Evolutionary conservation across 331 rosid species (phyloP), one percentile per base, ranked within the genome.

Genomic region (Quercus lobata): DNA sequence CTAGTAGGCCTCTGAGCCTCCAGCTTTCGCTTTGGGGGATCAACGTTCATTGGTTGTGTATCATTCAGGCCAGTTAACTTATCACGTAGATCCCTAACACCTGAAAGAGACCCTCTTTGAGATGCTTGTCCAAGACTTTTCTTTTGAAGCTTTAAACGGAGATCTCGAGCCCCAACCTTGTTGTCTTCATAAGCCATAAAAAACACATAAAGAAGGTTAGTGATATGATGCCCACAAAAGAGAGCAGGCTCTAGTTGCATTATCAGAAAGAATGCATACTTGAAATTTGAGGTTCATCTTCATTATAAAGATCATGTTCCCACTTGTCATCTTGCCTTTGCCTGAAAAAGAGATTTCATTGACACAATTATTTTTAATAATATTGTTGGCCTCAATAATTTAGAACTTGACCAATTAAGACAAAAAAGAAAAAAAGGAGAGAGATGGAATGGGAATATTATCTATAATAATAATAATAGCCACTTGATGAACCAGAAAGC

Each of bases 231-330:
- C 72, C 86, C 81, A 8, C 81, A 84, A 76, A 86, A 83, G 35
- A 83, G 71, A 69, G 89, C 79, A 87, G 83, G 62, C 65, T 88
- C 79, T 72, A 77, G 81, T 83, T 61, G 86, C 44, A 75, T 66
- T 65, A 81, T 74, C 83, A 82, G 75, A 87, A 79, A 78, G 74
- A 81, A 73, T 71, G 81, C 96, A 78, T 93, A 96, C 99, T 91
- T 85, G 94, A 86, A 83, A 79, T 81, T 72, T 46, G 93, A n/a
- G 88, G 83, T 73, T 81, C 88, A 60, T 81, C 90, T 63, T 79
- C 77, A 29, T 88, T 87, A 79, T 85, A 96, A 57, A 96, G 98
- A 92, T 96, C 99, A 84, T 96, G 99, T 87, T 96, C 98, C 99
- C 99, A 96, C 81, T 90, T 93, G 88, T 89, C 98, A 90, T 93